These are phyloP conservation scores for Pistacia atlantica DNA, from an alignment of 345 rosid genomes.

Conservation along the genomic window DNA sequence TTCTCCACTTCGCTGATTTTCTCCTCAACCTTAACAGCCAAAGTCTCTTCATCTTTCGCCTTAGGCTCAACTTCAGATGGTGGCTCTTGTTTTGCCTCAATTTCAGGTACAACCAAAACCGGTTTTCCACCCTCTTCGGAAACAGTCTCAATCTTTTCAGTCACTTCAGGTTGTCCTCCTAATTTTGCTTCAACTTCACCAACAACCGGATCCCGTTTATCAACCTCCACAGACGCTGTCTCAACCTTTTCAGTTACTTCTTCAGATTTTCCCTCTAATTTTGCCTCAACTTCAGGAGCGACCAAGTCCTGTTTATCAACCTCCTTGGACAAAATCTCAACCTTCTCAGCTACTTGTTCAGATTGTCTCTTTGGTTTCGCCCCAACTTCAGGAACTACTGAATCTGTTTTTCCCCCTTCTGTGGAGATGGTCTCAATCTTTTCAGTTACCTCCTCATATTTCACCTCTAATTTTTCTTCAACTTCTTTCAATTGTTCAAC, in stretches of 20 bases:
- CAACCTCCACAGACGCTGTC: neutral
- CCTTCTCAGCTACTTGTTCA: neutral
- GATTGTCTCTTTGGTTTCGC: neutral
- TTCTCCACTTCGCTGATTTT: slow-evolving; percentile 11
- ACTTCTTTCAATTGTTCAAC: slow-evolving; percentile 1
- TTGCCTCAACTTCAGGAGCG: neutral
- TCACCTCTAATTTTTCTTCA: neutral
- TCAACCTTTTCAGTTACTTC: neutral
- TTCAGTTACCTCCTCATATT: neutral
- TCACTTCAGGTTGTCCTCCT: neutral
- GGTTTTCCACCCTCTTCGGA: too few species aligned
- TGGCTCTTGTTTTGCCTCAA: too few species aligned
- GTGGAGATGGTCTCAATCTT: slow-evolving; percentile 4
- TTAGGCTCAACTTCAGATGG: too few species aligned
- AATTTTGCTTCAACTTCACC: neutral
- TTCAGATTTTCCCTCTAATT: neutral
- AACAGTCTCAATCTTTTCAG: neutral
- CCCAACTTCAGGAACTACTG: neutral
- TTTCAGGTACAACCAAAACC: too few species aligned
- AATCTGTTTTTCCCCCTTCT: neutral
- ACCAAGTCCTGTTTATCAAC: slow-evolving; percentile 6
- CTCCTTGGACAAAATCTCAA: slow-evolving; percentile 5
- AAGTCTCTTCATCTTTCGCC: neutral
- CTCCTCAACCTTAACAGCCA: neutral
- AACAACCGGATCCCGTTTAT: neutral